These are phyloP conservation scores for Plasmodium coatneyi DNA, from an alignment of 169 alveolate species.

Conservation along the genomic window DNA sequence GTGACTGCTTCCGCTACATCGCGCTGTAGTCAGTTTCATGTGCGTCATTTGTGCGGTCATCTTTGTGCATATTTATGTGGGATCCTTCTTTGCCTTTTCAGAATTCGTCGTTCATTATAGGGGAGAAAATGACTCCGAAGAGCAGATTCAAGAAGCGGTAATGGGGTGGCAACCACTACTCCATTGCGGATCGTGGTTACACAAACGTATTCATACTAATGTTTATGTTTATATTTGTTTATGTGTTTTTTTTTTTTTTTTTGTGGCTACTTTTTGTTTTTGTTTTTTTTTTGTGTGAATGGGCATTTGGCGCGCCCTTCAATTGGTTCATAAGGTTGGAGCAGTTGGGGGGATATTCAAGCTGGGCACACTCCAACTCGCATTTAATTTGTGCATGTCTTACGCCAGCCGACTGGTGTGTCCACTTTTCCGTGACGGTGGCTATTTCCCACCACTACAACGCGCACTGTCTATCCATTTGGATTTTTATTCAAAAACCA, in stretches of 20 bases:
- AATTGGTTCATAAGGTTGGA: not conserved
- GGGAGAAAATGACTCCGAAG: slow-evolving; percentile 45
- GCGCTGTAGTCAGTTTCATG: not conserved
- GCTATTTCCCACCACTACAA: not conserved
- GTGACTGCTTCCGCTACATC: not conserved
- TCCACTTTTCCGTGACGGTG: not conserved
- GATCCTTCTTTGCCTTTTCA: not conserved
- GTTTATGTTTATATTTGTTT: not conserved
- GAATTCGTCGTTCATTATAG: slow-evolving; percentile 71
- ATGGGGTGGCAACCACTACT: not conserved
- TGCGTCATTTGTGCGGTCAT: not conserved
- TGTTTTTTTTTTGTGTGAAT: not conserved
- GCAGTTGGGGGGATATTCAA: not conserved
- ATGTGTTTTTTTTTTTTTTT: not conserved
- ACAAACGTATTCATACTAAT: not conserved
- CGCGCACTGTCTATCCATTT: not conserved
- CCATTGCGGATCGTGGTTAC: not conserved
- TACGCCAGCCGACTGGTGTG: not conserved
- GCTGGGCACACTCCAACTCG: not conserved
- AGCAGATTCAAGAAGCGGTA: slow-evolving; percentile 40
- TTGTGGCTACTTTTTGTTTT: not conserved
- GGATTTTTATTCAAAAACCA: slow-evolving; percentile 59
- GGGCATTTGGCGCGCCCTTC: not conserved
- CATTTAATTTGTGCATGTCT: not conserved
- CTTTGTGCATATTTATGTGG: not conserved